These are phyloP conservation scores for Neofusicoccum sp. DNA, from an alignment of 2,329 filamentous ascomycete genomes.

Conservation along the genomic window DNA sequence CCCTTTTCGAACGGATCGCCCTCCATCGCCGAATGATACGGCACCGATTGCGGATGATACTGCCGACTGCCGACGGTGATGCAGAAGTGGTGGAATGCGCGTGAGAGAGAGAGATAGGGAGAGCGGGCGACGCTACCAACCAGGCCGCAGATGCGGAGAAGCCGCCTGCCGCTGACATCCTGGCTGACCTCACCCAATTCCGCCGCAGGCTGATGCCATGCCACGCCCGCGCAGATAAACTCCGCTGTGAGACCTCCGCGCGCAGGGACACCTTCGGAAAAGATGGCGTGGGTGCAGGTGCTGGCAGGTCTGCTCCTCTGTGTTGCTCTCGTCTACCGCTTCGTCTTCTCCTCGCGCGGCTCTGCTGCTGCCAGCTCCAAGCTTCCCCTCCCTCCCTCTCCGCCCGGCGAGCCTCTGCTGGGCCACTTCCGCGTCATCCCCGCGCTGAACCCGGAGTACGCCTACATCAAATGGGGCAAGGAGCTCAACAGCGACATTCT, in stretches of 20 bases:
- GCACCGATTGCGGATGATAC: neutral
- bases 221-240: neutral
- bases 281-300: neutral
- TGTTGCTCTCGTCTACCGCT: neutral
- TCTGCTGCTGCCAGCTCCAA: neutral
- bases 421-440: conserved; percentile 26
- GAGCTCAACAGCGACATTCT: conserved; percentile 30
- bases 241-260: no score
- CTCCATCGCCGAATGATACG: neutral
- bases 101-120: no score
- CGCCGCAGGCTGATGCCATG: no score
- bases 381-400: conserved; percentile 25
- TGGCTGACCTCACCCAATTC: no score
- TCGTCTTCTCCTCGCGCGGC: neutral
- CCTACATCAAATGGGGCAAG: conserved; percentile 22
- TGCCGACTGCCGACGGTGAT: neutral
- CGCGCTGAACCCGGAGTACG: conserved; percentile 24
- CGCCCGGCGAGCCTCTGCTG: conserved; percentile 24
- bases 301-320: neutral
- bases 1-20: neutral
- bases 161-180: no score
- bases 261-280: neutral
- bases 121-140: no score
- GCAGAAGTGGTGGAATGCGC: no score
- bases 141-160: no score